Evolutionary conservation across 2,329 filamentous ascomycete genomes (phyloP).

Genomic region (Dichotomopilus funicola): DNA sequence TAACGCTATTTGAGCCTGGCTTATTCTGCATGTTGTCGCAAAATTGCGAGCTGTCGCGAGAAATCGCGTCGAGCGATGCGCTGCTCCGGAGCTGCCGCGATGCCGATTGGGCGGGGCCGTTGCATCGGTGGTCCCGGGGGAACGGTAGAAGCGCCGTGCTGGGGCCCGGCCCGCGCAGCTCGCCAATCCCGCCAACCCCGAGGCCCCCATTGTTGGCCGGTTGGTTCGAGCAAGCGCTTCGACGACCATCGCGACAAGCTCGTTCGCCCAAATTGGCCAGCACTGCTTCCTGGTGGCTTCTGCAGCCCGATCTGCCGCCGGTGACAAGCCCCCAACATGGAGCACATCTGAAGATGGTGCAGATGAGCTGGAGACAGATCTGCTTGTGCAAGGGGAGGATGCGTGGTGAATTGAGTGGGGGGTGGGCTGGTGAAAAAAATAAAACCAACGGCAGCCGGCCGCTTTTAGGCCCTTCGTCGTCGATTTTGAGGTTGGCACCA

Average conservation of each 20-base stretch:
- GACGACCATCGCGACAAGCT: not conserved
- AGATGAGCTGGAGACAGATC: not conserved
- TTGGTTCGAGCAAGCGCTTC: constrained; percentile 14
- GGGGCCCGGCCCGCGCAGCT: not conserved
- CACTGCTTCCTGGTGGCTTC: not conserved
- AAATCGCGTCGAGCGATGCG: not conserved
- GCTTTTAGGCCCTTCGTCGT: not conserved
- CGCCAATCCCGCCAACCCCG: not conserved
- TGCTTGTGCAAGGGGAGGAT: no score
- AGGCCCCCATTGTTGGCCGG: not conserved
- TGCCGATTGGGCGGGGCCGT: not conserved
- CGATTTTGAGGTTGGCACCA: not conserved
- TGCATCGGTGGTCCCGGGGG: constrained; percentile 2
- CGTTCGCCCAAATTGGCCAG: constrained; percentile 1
- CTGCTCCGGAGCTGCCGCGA: not conserved
- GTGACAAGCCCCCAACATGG: not conserved
- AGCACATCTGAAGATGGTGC: not conserved
- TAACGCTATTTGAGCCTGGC: not conserved
- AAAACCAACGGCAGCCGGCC: not conserved
- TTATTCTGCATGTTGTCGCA: no score
- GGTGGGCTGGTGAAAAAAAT: not conserved
- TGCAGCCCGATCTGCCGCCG: constrained; percentile 9
- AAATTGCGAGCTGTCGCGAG: no score
- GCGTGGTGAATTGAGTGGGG: not conserved
- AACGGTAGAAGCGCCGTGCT: constrained; percentile 10